phyloP scores from a whole-genome alignment of 1,284 basidiomycete genomes.

The Malassezia yamatoensis region DNA sequence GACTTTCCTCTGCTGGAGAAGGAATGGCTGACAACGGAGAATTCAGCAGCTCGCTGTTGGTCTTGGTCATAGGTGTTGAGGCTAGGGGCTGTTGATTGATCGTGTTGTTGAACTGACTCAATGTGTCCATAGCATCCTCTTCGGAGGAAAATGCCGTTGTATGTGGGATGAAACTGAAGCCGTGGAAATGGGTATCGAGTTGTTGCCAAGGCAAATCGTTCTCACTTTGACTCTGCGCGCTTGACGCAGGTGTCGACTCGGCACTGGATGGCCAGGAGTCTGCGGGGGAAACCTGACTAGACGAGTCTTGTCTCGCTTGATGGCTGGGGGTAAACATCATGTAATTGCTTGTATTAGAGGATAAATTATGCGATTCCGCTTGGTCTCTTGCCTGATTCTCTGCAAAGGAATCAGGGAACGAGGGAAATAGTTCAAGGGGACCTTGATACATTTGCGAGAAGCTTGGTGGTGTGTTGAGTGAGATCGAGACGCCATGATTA shows the following conservation, averaged over 20 bases:
- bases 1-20: neutral
- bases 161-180: conserved; percentile 33
- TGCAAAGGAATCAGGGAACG: conserved; percentile 28
- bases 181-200: conserved; percentile 28
- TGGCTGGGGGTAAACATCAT: neutral
- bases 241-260: neutral
- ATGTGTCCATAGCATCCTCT: neutral
- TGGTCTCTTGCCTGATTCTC: neutral
- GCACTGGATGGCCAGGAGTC: conserved; percentile 8
- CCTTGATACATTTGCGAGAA: conserved; percentile 38
- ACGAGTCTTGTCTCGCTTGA: neutral
- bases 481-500: conserved; percentile 11
- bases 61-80: conserved; percentile 24
- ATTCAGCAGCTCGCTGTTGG: conserved; percentile 9
- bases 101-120: neutral
- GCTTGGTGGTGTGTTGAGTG: conserved; percentile 28
- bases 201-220: conserved; percentile 26
- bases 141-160: conserved; percentile 18
- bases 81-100: conserved; percentile 19
- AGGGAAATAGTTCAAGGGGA: conserved; percentile 36
- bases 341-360: neutral
- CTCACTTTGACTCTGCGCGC: neutral
- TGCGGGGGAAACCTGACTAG: neutral
- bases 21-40: neutral
- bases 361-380: neutral